Conservation (phyloP, 1,284 basidiomycete species). For the Fistulina hepatica region DNA sequence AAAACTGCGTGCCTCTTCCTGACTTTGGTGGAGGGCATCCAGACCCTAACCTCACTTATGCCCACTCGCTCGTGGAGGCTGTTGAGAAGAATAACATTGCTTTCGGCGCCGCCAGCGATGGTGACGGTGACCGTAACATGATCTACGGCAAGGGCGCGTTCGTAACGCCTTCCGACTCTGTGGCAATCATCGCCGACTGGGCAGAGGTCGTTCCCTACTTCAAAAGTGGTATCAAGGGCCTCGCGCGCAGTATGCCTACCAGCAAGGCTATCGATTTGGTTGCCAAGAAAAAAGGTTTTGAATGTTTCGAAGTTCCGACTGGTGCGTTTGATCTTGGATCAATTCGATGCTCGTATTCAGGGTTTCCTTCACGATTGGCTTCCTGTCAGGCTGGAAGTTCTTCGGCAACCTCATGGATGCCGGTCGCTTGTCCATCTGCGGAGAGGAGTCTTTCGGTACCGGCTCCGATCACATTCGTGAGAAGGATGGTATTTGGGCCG, state of each 20-base stretch:
- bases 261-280: conserved; percentile 95
- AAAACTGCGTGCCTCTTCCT: conserved; percentile 86
- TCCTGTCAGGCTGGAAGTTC: conserved; percentile 87
- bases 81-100: conserved; percentile 83
- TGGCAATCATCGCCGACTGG: conserved; percentile 99
- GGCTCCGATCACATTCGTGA: conserved; percentile 99
- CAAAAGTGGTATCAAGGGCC: conserved; percentile 85
- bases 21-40: conserved; percentile 98
- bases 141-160: conserved; percentile 98
- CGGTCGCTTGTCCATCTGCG: conserved; percentile 92
- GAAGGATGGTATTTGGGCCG: conserved; percentile 98
- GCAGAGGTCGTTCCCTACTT: conserved; percentile 96
- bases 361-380: conserved; percentile 1
- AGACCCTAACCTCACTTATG: conserved; percentile 97
- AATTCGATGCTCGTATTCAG: conserved; percentile 2
- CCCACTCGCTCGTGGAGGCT: conserved; percentile 85
- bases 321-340: conserved; percentile 39
- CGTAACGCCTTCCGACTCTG: conserved; percentile 94
- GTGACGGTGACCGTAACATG: conserved; percentile 99
- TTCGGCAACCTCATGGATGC: conserved; percentile 99
- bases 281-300: conserved; percentile 87
- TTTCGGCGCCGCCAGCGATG: conserved; percentile 95
- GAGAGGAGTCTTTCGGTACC: conserved; percentile 98
- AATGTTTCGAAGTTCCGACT: conserved; percentile 95
- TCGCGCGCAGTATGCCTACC: conserved; percentile 96